A percentile compares a stretch with the other conserved stretches of the same genome.
These are phyloP conservation scores for Boletus sp. DNA, from an alignment of 768 basidiomycete genomes.

Conservation along the genomic window DNA sequence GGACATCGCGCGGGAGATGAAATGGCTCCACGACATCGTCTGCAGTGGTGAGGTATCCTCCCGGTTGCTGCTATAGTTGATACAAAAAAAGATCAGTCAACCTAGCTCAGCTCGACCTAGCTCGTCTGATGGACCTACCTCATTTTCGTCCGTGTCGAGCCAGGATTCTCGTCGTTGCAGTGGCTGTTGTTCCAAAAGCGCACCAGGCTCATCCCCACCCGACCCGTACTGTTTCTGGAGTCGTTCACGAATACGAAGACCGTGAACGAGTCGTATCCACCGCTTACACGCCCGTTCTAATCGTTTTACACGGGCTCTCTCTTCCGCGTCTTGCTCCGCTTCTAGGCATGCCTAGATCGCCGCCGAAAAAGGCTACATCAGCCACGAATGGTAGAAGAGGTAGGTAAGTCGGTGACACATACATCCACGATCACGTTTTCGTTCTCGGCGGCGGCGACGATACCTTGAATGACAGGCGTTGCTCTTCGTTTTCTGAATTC, in stretches of 20 bases:
- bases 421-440: slow-evolving; percentile 76
- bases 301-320: slow-evolving; percentile 71
- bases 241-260: slow-evolving; percentile 80
- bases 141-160: slow-evolving; percentile 22
- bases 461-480: slow-evolving; percentile 77
- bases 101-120: not conserved
- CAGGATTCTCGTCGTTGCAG: slow-evolving; percentile 13
- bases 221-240: slow-evolving; percentile 74
- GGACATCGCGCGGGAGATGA: slow-evolving; percentile 58
- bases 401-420: slow-evolving; percentile 22
- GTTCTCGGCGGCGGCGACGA: slow-evolving; percentile 84
- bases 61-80: slow-evolving; percentile 29
- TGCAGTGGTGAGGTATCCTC: slow-evolving; percentile 66
- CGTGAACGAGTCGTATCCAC: slow-evolving; percentile 87
- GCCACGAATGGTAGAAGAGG: not conserved
- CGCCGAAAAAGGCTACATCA: slow-evolving; percentile 12
- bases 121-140: slow-evolving; percentile 16
- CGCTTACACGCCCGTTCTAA: slow-evolving; percentile 81
- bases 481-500: slow-evolving; percentile 95
- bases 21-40: slow-evolving; percentile 75
- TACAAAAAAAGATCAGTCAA: slow-evolving; percentile 10
- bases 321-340: slow-evolving; percentile 72
- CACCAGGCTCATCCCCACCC: not conserved
- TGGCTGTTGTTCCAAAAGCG: slow-evolving; percentile 2
- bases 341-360: slow-evolving; percentile 76